Base-by-base conservation (phyloP, 768 basidiomycete species). In the Pisolithus marmoratus region DNA sequence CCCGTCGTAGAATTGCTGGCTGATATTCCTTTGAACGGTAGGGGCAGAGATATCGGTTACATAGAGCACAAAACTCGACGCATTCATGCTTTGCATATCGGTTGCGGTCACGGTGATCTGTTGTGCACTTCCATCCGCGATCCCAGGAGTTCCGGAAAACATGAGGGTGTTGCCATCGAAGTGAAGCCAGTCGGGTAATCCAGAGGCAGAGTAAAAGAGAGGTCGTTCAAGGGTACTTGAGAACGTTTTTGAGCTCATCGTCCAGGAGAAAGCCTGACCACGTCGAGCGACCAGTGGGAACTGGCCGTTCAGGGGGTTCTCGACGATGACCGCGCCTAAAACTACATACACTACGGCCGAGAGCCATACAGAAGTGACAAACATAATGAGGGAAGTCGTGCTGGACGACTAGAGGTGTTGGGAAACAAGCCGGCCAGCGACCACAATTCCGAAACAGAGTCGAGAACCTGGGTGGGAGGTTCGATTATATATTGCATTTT, bases 221-320 rank as follows among this genome's bases (percentile, higher is more conserved):
- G 79, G 55, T 42, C 65, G 41, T 53, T 72, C 79, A 55, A 68
- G 64, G 29, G 70, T 58, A 8, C 79, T 77, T 27, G 66, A 62
- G 69, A 94, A 95, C 0, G 93, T 92, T 46, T 68, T 62, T 4
- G 72, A 61, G 55, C 85, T 78, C 59, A 90, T 75, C 14, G 82
- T 67, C 85, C 90, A 97, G 44, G 75, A 72, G 65, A 80, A 98
- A 41, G 74, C 72, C 49, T 78, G 58, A 62, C 74, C 72, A 37
- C 84, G 68, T 53, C 90, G 83, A 20, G 90, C 92, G 54, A 96
- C 80, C 40, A 77, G 75, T 19, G 94, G 92, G 41, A 83, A 79
- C 70, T 98, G 94, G 29, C 74, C 72, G 54, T 81, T 74, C 38
- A 91, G 71, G 26, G 88, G 81, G 63, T 79, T 78, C 45, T 72